phyloP scores from a whole-genome alignment of 2,329 filamentous ascomycete species.

The Calonectria multiphialidica region DNA sequence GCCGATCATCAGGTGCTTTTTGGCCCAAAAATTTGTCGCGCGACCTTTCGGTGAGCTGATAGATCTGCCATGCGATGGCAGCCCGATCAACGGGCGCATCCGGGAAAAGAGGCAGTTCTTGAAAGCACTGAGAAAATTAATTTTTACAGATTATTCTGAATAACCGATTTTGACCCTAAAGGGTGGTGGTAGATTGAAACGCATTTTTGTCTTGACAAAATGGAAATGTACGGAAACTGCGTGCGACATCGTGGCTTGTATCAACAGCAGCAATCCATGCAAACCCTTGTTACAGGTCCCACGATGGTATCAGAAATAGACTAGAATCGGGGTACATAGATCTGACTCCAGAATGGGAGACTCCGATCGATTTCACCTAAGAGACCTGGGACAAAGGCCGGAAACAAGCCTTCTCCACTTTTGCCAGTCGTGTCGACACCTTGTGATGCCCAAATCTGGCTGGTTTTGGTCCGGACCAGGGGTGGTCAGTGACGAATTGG shows the following conservation, averaged over 20 bases:
- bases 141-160: neutral
- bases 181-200: no score
- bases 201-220: neutral
- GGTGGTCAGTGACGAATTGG: neutral
- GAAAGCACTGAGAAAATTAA: no score
- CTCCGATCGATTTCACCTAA: neutral
- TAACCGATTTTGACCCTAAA: neutral
- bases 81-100: neutral
- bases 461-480: neutral
- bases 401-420: no score
- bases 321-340: neutral
- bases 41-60: neutral
- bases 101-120: neutral
- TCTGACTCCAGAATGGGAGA: neutral
- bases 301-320: neutral
- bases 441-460: neutral
- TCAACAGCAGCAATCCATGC: neutral
- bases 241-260: neutral
- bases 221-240: no score
- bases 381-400: no score
- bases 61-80: neutral
- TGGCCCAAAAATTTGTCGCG: neutral
- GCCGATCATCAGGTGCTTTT: conserved; percentile 2
- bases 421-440: no score
- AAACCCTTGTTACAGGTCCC: neutral